phyloP scores from a whole-genome alignment of 768 basidiomycete species.

The Lepiota brunneoincarnata region DNA sequence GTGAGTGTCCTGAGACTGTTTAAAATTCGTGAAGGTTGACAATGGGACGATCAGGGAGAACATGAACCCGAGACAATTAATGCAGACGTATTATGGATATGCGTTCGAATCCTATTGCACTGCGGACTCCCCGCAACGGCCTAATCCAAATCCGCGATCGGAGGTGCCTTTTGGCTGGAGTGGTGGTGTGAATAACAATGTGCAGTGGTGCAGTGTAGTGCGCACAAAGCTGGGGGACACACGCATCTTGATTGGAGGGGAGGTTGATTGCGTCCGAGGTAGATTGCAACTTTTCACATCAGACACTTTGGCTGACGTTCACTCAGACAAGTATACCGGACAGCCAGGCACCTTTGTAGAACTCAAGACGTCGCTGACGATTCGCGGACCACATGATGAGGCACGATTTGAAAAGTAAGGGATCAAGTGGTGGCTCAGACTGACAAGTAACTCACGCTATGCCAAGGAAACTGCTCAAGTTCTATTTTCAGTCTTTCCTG shows the following conservation, averaged over 20 bases:
- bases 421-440: background rate
- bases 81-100: slow-evolving; percentile 80
- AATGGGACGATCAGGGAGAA: slow-evolving; percentile 48
- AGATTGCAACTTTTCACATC: slow-evolving; percentile 14
- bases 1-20: slow-evolving; percentile 37
- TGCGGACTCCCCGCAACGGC: slow-evolving; percentile 34
- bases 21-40: background rate
- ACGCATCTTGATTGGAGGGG: slow-evolving; percentile 79
- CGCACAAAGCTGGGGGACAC: slow-evolving; percentile 78
- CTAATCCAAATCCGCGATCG: slow-evolving; percentile 16
- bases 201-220: slow-evolving; percentile 89
- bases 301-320: slow-evolving; percentile 5
- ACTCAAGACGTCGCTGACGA: slow-evolving; percentile 80
- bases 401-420: slow-evolving; percentile 76
- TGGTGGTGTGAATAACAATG: slow-evolving; percentile 81
- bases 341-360: slow-evolving; percentile 74
- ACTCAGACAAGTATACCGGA: slow-evolving; percentile 56
- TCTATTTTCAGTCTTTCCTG: slow-evolving; percentile 89
- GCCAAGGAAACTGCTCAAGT: slow-evolving; percentile 82
- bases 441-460: slow-evolving; percentile 8
- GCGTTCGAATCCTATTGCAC: slow-evolving; percentile 91
- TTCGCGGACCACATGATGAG: slow-evolving; percentile 63
- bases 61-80: slow-evolving; percentile 58
- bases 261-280: slow-evolving; percentile 90
- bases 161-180: slow-evolving; percentile 60